Conservation (phyloP, 2,329 filamentous ascomycete species). For the Chaetoscypha palmicola region DNA sequence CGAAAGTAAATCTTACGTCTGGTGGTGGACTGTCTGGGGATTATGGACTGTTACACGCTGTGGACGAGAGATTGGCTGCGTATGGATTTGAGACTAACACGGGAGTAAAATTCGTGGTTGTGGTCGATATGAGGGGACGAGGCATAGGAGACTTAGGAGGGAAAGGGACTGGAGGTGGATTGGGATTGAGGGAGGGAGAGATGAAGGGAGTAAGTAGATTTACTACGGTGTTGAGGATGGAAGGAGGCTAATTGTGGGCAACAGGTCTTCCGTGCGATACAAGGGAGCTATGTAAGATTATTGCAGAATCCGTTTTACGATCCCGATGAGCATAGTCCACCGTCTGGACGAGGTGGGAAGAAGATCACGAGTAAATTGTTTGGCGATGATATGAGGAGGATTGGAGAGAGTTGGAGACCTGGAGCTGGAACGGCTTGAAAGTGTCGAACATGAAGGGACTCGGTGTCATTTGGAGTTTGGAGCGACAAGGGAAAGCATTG, state of each 20-base stretch:
- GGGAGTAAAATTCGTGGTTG: constrained; percentile 79
- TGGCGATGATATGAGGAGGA: constrained; percentile 71
- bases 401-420: constrained; percentile 79
- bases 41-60: constrained; percentile 82
- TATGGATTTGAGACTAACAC: constrained; percentile 98
- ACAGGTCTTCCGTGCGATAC: constrained; percentile 80
- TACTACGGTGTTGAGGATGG: too few species aligned
- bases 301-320: constrained; percentile 93
- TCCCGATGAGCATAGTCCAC: constrained; percentile 72
- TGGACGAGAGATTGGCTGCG: constrained; percentile 86
- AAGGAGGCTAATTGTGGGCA: too few species aligned
- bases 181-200: constrained; percentile 77
- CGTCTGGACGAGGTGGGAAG: constrained; percentile 46
- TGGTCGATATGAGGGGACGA: constrained; percentile 83
- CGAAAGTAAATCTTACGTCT: constrained; percentile 56
- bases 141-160: constrained; percentile 27
- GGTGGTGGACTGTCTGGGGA: constrained; percentile 62
- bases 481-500: too few species aligned
- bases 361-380: constrained; percentile 80
- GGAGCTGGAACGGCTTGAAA: constrained; percentile 51
- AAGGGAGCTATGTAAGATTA: constrained; percentile 82
- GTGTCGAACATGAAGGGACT: too few species aligned
- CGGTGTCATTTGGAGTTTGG: too few species aligned
- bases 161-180: constrained; percentile 29
- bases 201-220: constrained; percentile 61